A percentile compares a stretch with the other conserved stretches of the same genome.
phyloP scores from a whole-genome alignment of 495 filamentous ascomycete genomes.

The Oleoguttula mirabilis region DNA sequence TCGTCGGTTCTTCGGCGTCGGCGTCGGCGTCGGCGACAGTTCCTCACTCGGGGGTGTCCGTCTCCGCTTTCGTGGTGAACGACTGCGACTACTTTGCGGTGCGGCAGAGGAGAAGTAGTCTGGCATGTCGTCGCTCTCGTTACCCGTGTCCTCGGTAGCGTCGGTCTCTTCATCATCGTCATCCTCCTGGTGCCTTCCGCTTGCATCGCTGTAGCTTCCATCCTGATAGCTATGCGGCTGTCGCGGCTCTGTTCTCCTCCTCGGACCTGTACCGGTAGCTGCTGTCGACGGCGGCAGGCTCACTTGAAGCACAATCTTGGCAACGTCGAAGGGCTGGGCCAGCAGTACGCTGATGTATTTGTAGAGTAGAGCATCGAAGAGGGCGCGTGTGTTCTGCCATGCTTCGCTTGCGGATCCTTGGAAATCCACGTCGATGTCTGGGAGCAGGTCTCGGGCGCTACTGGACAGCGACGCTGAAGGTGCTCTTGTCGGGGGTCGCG shows the following conservation, averaged over 20 bases:
- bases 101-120: conserved; percentile 72
- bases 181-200: conserved; percentile 16
- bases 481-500: too few relatives aligned
- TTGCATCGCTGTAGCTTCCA: conserved; percentile 16
- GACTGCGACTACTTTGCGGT: conserved; percentile 38
- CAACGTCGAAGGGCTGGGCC: conserved; percentile 93
- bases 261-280: conserved; percentile 21
- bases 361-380: conserved; percentile 69
- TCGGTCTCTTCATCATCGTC: conserved; percentile 2
- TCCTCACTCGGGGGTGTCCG: conserved; percentile 10
- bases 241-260: conserved; percentile 2
- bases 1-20: conserved; percentile 21
- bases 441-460: conserved; percentile 63
- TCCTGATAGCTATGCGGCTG: background rate
- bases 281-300: conserved; percentile 37
- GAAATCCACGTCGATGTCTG: conserved; percentile 36
- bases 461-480: too few relatives aligned
- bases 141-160: background rate
- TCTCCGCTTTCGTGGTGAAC: conserved; percentile 18
- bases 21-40: conserved; percentile 42
- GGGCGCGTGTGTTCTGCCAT: conserved; percentile 45
- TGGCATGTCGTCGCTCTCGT: conserved; percentile 44
- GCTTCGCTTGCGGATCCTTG: conserved; percentile 48
- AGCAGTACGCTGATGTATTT: conserved; percentile 75
- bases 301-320: conserved; percentile 83